Evolutionary conservation across 768 basidiomycete genomes (phyloP).

Genomic region (Pleurotus citrinopileatus): DNA sequence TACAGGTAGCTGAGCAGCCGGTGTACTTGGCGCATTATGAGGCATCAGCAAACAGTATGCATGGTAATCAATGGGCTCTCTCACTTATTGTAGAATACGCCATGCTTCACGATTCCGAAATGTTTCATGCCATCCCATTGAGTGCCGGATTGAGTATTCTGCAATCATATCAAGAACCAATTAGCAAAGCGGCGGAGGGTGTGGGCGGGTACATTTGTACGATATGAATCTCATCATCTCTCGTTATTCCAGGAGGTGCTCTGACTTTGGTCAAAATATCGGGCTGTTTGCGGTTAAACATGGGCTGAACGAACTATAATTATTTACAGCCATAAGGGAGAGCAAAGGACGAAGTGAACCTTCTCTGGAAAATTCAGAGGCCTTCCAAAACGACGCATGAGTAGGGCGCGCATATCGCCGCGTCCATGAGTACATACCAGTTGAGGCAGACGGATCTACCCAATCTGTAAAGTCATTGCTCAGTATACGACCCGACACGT

Average conservation of each 20-base stretch:
- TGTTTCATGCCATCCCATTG: constrained; percentile 72
- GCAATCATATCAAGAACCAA: background rate
- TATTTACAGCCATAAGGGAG: background rate
- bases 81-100: constrained; percentile 64
- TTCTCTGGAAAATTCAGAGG: constrained; percentile 66
- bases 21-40: constrained; percentile 31
- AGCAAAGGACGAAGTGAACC: constrained; percentile 25
- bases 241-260: constrained; percentile 22
- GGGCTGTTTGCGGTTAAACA: constrained; percentile 54
- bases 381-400: constrained; percentile 31
- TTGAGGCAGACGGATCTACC: constrained; percentile 59
- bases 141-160: constrained; percentile 72
- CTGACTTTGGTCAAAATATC: constrained; percentile 40
- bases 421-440: constrained; percentile 56
- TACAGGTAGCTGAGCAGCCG: constrained; percentile 35
- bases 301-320: constrained; percentile 45
- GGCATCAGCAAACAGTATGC: background rate
- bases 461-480: constrained; percentile 35
- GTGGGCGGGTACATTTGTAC: constrained; percentile 38
- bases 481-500: no score
- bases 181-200: background rate
- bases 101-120: constrained; percentile 49
- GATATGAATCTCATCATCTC: constrained; percentile 57
- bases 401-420: background rate
- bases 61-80: background rate